These are phyloP conservation scores for Coemansia sp. DNA, from an alignment of 192 early-diverging fungal genomes.

Conservation along the genomic window DNA sequence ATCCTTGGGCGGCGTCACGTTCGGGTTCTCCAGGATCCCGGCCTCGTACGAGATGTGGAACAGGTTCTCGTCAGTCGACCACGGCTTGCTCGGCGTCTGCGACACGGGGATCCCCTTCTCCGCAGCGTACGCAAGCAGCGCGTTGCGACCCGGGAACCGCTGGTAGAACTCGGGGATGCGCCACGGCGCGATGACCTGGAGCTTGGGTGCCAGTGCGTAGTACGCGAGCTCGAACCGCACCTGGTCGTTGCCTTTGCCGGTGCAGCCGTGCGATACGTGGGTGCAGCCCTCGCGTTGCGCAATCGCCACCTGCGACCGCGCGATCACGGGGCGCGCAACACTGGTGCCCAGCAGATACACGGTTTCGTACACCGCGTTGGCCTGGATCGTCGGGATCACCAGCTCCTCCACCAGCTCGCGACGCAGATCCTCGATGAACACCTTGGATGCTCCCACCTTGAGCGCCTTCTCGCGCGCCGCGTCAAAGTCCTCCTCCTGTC, in stretches of 20 bases:
- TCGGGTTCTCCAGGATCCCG: conserved; percentile 96
- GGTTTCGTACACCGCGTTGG: conserved; percentile 93
- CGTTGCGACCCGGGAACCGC: conserved; percentile 90
- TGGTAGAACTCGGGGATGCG: conserved; percentile 93
- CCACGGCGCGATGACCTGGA: conserved; percentile 98
- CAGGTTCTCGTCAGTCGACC: conserved; percentile 99
- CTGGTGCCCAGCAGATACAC: conserved; percentile 98
- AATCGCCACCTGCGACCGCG: conserved; percentile 86
- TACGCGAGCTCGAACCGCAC: conserved; percentile 99
- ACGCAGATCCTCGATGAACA: conserved; percentile 96
- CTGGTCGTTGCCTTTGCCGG: conserved; percentile 99
- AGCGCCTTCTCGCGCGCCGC: conserved; percentile 91
- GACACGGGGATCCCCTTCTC: conserved; percentile 89
- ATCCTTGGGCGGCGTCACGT: conserved; percentile 92
- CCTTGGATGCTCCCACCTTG: conserved; percentile 87
- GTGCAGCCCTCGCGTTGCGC: conserved; percentile 92
- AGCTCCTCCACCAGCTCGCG: conserved; percentile 91
- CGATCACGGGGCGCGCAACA: conserved; percentile 95
- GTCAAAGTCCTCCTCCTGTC: conserved; percentile 99
- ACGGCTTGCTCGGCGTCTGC: conserved; percentile 95
- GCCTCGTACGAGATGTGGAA: conserved; percentile 99
- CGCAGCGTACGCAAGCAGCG: conserved; percentile 88
- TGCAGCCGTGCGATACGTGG: conserved; percentile 98
- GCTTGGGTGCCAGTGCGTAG: conserved; percentile 90
- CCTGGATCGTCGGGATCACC: conserved; percentile 90